These are phyloP conservation scores for Podosphaera leucotricha DNA, from an alignment of 2,329 filamentous ascomycete genomes.

Conservation along the genomic window DNA sequence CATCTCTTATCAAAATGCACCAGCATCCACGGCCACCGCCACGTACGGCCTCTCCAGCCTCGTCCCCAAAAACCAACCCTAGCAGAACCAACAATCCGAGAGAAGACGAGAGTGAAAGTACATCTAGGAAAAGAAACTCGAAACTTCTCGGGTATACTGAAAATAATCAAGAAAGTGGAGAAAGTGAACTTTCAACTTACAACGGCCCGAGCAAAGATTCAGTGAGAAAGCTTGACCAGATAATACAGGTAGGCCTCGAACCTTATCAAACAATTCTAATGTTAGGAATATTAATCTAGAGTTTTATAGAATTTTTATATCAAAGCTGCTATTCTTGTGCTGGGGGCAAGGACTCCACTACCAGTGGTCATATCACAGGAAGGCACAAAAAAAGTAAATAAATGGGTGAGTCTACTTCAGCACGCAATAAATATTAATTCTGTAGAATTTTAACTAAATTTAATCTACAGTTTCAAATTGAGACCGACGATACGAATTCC, in stretches of 20 bases:
- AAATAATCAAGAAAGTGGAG: slow-evolving; percentile 23
- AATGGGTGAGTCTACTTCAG: slow-evolving; percentile 42
- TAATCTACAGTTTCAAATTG: slow-evolving; percentile 59
- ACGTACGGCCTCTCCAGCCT: slow-evolving; percentile 47
- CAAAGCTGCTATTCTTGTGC: slow-evolving; percentile 64
- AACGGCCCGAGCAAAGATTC: slow-evolving; percentile 37
- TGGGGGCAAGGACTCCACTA: slow-evolving; percentile 58
- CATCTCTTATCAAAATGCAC: slow-evolving; percentile 40
- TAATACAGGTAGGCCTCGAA: slow-evolving; percentile 47
- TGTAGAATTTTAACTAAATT: slow-evolving; percentile 1
- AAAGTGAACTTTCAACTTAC: slow-evolving; percentile 19
- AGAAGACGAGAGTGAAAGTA: slow-evolving; percentile 27
- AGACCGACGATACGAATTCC: slow-evolving; percentile 77
- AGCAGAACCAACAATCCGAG: slow-evolving; percentile 50
- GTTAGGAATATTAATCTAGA: not conserved
- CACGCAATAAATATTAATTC: not conserved
- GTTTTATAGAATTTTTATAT: slow-evolving; percentile 70
- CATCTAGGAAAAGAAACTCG: slow-evolving; percentile 17
- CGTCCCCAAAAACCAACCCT: slow-evolving; percentile 47
- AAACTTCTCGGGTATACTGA: slow-evolving; percentile 27
- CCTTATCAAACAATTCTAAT: not conserved
- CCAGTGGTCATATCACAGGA: slow-evolving; percentile 27
- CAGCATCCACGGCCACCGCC: slow-evolving; percentile 63
- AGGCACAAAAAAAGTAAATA: slow-evolving; percentile 44
- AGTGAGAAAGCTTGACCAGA: slow-evolving; percentile 67